Evolutionary conservation across 352 stramenopile genomes (phyloP).

Genomic region (Pythium sukuiense): DNA sequence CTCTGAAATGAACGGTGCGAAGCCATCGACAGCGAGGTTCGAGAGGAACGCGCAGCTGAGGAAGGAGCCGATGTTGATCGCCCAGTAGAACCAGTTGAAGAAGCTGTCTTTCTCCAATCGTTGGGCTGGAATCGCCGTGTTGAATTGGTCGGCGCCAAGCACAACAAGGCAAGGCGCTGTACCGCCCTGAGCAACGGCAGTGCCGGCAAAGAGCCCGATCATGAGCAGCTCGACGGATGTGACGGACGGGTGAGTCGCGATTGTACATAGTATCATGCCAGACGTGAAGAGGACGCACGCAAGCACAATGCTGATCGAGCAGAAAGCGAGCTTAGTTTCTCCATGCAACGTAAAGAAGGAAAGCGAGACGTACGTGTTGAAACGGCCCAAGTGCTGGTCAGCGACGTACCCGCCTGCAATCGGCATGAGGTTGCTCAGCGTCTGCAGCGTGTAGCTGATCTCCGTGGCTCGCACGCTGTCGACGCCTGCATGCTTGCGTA

Average conservation of each 20-base stretch:
- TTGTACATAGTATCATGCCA: constrained; percentile 64
- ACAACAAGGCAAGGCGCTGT: constrained; percentile 41
- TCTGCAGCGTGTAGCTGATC: constrained; percentile 80
- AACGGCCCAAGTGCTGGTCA: constrained; percentile 74
- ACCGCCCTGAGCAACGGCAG: constrained; percentile 40
- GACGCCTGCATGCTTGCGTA: constrained; percentile 78
- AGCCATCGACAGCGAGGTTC: constrained; percentile 89
- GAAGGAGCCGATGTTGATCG: constrained; percentile 89
- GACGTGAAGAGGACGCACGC: constrained; percentile 72
- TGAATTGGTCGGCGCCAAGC: constrained; percentile 70
- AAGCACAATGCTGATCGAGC: constrained; percentile 52
- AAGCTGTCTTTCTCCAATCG: constrained; percentile 83
- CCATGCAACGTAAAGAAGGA: neutral
- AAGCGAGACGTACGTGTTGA: constrained; percentile 49
- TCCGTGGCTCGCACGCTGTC: constrained; percentile 75
- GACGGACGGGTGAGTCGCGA: constrained; percentile 57
- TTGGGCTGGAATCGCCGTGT: constrained; percentile 58
- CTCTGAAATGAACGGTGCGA: constrained; percentile 70
- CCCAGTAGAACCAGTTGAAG: constrained; percentile 94
- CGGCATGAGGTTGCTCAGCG: constrained; percentile 79
- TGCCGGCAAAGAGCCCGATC: constrained; percentile 73
- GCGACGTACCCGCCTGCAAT: constrained; percentile 80
- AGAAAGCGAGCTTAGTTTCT: neutral
- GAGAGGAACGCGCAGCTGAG: constrained; percentile 89
- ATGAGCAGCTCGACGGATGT: constrained; percentile 68